Evolutionary conservation across 2,329 filamentous ascomycete species (phyloP).

Genomic region (Daldinia eschscholtzii): DNA sequence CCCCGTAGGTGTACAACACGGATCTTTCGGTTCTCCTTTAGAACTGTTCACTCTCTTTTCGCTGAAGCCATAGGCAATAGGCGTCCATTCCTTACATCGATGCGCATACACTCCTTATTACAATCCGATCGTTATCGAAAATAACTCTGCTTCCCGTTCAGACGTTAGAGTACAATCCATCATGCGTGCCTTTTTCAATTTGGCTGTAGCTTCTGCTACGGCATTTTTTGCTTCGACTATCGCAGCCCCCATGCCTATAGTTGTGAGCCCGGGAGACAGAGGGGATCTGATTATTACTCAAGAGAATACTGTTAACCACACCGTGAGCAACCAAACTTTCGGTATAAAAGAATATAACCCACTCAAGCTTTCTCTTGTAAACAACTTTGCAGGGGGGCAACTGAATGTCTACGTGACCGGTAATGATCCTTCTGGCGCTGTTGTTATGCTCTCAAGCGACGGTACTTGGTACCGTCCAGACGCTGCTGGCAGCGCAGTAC

Average conservation of each 20-base stretch:
- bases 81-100: slow-evolving; percentile 46
- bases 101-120: slow-evolving; percentile 42
- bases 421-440: slow-evolving; percentile 52
- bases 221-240: slow-evolving; percentile 45
- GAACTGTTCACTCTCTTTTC: slow-evolving; percentile 48
- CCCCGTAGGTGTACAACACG: slow-evolving; percentile 30
- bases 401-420: slow-evolving; percentile 60
- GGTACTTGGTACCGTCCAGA: slow-evolving; percentile 58
- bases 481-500: slow-evolving; percentile 49
- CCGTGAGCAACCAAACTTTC: neutral
- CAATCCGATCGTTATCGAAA: slow-evolving; percentile 32
- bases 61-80: slow-evolving; percentile 40
- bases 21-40: slow-evolving; percentile 44
- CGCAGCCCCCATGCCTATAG: slow-evolving; percentile 54
- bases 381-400: slow-evolving; percentile 55
- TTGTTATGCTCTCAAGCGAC: slow-evolving; percentile 57
- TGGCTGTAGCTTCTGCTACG: slow-evolving; percentile 46
- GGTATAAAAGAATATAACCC: slow-evolving; percentile 32
- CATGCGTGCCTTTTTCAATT: slow-evolving; percentile 48
- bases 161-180: slow-evolving; percentile 32
- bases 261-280: slow-evolving; percentile 50
- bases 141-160: slow-evolving; percentile 25
- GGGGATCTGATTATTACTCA: slow-evolving; percentile 55
- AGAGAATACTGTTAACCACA: slow-evolving; percentile 57
- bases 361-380: slow-evolving; percentile 52